Evolutionary conservation across 768 basidiomycete genomes (phyloP), one percentile per base, ranked within the genome.

Genomic region (Lactarius psammicola): DNA sequence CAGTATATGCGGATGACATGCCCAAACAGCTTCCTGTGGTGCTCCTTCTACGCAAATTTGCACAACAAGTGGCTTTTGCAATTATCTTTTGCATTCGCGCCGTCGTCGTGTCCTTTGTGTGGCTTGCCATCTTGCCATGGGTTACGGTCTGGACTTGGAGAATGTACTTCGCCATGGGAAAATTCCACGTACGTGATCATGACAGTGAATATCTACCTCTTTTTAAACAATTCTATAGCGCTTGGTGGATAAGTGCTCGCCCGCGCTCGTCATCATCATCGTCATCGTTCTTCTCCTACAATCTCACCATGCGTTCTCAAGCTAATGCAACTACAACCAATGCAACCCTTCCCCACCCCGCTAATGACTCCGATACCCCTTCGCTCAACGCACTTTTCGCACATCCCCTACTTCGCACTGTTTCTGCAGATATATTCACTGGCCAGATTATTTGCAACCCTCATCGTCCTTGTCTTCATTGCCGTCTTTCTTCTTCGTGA

Each of bases 391-490:
- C 57, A 23, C 55, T 74, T 26, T 55, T 75, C 8, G 63, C 72
- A 3, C 81, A 79, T 61, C 80, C 79, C 26, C 72, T 80, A 36
- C 86, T 87, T 81, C 76, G 83, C 18, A 78, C 86, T 20, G 74
- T 92, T 53, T 89, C 90, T n/a, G 83, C 89, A 11, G 90, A 93
- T 75, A 89, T 95, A 42, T 93, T 97, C 69, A 85, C 91, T 0
- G 96, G 96, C 9, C 96, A 98, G 75, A 92, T 98, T 64, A 95
- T 98, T n/a, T 65, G 90, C 95, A 4, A 88, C 94, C 31, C 78
- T 90, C 57, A 93, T 98, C 62, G 93, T 97, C 56, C 82, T 95
- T 31, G 83, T 87, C 0, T 95, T 97, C 70, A 88, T 98, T 5
- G 89, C 89, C 9, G 81, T 94, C 34, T 97, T 98, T 72, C 84